phyloP scores from a whole-genome alignment of 2,329 filamentous ascomycete genomes.

The Penicillium sp. region DNA sequence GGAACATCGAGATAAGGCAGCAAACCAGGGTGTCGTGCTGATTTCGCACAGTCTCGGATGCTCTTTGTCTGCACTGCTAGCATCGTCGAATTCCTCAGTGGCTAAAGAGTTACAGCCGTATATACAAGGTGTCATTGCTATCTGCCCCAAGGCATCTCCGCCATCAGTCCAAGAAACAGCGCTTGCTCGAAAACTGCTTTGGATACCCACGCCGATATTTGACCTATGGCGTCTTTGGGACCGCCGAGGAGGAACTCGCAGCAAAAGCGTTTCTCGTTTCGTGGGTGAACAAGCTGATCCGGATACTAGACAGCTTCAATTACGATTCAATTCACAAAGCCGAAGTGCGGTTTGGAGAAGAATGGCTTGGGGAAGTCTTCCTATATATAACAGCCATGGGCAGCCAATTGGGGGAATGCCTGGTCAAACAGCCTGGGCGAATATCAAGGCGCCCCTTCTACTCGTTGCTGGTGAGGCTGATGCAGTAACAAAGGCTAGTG shows the following conservation, averaged over 20 bases:
- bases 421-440: constrained; percentile 66
- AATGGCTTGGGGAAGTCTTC: constrained; percentile 70
- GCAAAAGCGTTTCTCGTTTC: constrained; percentile 74
- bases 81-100: constrained; percentile 56
- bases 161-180: constrained; percentile 52
- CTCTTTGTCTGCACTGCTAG: constrained; percentile 68
- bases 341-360: constrained; percentile 76
- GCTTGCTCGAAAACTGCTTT: constrained; percentile 56
- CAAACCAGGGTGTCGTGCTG: constrained; percentile 68
- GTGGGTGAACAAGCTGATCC: constrained; percentile 43
- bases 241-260: constrained; percentile 70
- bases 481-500: constrained; percentile 65
- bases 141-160: constrained; percentile 72
- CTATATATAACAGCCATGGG: constrained; percentile 51
- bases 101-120: constrained; percentile 55
- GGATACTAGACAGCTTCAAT: constrained; percentile 41
- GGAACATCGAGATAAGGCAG: constrained; percentile 62
- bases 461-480: constrained; percentile 77
- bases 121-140: constrained; percentile 71
- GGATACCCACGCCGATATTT: constrained; percentile 65
- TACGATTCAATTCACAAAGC: constrained; percentile 69
- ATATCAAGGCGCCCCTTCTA: constrained; percentile 68
- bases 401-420: constrained; percentile 62
- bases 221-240: constrained; percentile 75
- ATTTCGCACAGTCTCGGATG: constrained; percentile 91